phyloP scores from a whole-genome alignment of 2,329 filamentous ascomycete genomes.

The Colletotrichum gloeosporioides region DNA sequence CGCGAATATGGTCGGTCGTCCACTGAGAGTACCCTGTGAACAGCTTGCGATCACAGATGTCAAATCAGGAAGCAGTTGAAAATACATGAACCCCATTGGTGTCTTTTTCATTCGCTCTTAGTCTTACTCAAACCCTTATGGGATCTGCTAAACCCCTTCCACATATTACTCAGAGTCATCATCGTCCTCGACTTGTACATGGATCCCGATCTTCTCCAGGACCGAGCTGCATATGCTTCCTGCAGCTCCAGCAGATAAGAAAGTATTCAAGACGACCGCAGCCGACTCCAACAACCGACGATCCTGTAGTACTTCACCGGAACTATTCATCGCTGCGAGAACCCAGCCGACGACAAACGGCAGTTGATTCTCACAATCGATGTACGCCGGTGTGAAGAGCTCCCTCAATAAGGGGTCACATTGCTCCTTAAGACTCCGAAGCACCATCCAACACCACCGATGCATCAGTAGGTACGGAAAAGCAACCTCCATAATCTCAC shows the following conservation, averaged over 20 bases:
- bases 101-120: not conserved
- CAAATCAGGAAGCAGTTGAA: not conserved
- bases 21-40: too few species aligned
- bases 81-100: not conserved
- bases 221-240: not conserved
- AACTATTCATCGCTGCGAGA: not conserved
- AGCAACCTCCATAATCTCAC: not conserved
- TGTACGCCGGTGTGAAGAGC: not conserved
- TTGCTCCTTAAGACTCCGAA: fast-evolving
- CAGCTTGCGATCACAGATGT: too few species aligned
- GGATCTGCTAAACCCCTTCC: not conserved
- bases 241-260: not conserved
- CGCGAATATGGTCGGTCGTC: not conserved
- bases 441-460: not conserved
- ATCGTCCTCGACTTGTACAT: not conserved
- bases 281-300: not conserved
- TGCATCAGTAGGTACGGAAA: not conserved
- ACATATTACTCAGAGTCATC: not conserved
- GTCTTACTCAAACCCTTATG: not conserved
- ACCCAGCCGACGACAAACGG: not conserved
- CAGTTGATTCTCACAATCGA: not conserved
- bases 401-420: not conserved
- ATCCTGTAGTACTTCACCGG: not conserved
- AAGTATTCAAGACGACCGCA: not conserved
- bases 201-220: not conserved